Percentiles rank a stretch among this genome's conserved stretches.
phyloP scores from a whole-genome alignment of 257 asterid genomes.

The Salvia miltiorrhiza region DNA sequence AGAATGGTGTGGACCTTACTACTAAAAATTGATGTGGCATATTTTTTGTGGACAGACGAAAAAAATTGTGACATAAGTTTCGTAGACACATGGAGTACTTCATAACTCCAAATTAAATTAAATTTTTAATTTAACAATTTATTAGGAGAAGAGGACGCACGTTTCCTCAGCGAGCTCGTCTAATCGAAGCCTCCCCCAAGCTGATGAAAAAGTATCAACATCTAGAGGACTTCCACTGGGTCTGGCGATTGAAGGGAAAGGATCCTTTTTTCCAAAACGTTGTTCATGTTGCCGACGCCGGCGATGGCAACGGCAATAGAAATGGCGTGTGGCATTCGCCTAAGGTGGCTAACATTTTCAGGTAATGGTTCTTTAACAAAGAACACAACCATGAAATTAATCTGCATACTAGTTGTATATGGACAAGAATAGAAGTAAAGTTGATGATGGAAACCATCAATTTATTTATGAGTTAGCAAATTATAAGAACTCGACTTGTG shows the following conservation, averaged over 20 bases:
- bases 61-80: no score
- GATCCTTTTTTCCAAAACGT: slow-evolving; percentile 28
- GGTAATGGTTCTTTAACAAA: slow-evolving; percentile 29
- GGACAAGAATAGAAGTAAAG: no score
- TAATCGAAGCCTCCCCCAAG: slow-evolving; percentile 51
- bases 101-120: no score
- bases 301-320: neutral
- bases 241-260: slow-evolving; percentile 36
- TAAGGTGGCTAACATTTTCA: slow-evolving; percentile 57
- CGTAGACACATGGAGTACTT: no score
- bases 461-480: no score
- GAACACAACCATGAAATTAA: neutral
- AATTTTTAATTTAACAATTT: no score
- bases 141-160: slow-evolving; percentile 31
- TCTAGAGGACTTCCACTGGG: slow-evolving; percentile 92
- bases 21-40: no score
- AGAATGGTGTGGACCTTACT: no score
- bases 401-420: neutral
- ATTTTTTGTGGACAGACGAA: no score
- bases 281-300: slow-evolving; percentile 38
- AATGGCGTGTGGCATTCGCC: slow-evolving; percentile 70
- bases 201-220: slow-evolving; percentile 74
- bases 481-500: no score
- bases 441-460: no score
- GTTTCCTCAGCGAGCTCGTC: slow-evolving; percentile 54